Percentiles rank a stretch among this genome's conserved stretches.
Conservation (phyloP, 1,284 basidiomycete genomes). For the Mycena citricolor region DNA sequence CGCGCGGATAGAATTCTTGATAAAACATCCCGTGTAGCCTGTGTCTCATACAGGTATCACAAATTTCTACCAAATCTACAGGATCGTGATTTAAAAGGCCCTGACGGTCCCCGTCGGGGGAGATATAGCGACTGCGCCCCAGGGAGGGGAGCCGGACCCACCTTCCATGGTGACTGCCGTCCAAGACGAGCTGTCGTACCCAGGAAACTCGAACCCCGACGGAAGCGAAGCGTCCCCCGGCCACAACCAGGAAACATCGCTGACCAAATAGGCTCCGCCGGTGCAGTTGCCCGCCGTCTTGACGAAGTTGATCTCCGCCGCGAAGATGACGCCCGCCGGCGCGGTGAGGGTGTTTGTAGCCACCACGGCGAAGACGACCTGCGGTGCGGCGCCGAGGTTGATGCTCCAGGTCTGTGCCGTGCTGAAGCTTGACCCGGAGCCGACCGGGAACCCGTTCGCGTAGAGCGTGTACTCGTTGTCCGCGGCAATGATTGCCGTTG, state of each 20-base stretch:
- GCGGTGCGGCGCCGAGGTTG: neutral
- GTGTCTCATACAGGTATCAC: too few relatives aligned
- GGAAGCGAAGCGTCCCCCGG: conserved; percentile 2
- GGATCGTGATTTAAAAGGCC: too few relatives aligned
- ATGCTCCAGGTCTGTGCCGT: neutral
- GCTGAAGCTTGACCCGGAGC: neutral
- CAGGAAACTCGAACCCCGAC: conserved; percentile 5
- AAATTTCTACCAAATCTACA: too few relatives aligned
- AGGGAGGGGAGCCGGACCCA: neutral
- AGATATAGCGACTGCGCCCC: conserved; percentile 1
- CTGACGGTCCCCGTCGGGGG: too few relatives aligned
- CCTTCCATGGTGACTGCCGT: neutral
- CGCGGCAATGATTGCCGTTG: neutral
- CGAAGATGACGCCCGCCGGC: conserved; percentile 1
- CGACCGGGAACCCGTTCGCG: conserved; percentile 4
- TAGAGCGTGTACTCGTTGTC: conserved; percentile 5
- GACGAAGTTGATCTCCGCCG: conserved; percentile 7
- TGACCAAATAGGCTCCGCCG: conserved; percentile 1
- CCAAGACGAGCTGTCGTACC: conserved; percentile 5
- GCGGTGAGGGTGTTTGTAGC: neutral
- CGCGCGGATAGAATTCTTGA: too few relatives aligned
- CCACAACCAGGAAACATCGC: conserved; percentile 8
- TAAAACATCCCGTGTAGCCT: too few relatives aligned
- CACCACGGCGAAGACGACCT: conserved; percentile 6
- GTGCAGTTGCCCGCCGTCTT: conserved; percentile 2